Evolutionary conservation across 257 asterid genomes (phyloP), one percentile per base, ranked within the genome.

Genomic region (Nicotiana sylvestris): DNA sequence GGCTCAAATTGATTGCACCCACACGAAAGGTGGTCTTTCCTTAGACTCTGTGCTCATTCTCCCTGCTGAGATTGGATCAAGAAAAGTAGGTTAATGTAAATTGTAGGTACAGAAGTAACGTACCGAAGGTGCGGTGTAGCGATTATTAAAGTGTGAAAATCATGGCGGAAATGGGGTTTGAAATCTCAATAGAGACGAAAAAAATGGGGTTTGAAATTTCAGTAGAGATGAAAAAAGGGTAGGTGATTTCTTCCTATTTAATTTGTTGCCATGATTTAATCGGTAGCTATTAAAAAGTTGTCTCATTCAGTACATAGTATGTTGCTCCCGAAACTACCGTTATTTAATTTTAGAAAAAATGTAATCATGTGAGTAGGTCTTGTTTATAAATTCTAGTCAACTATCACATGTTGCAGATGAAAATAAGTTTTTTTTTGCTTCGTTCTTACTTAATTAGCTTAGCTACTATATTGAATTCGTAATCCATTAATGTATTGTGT

Each of bases 1-100:
- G 92, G 67, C 91, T 43, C 93, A 91, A 86, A 90, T 91, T 27
- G 95, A 90, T 78, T 91, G 95, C 57, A 91, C 92, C 5, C 95
- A 91, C 83, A 85, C 89, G 15, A 90, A 91, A 83, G 93, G 91
- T 56, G 95, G 95, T 17, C 85, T 91, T 30, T 89, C 87, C 53
- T 56, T 91, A 67, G 95, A 91, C 74, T 89, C 87, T 21, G 91
- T 88, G 76, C 85, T 90, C 74, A 85, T 90, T 33, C 82, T 69
- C 65, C 93, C 93, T 1, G 43, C 39, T 79, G n/a, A 56, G 35
- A 77, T 30, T 39, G 67, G 82, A 55, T 39, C 80, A 49, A 69
- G 2, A 37, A 69, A 39, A 49, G 62, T 27, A 49, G 60, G 62
- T 49, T 25, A 4, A 70, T 35, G 49, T 21, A 6, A 10, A 43